These are phyloP conservation scores for Chrysanthemum lavandulifolium DNA, from an alignment of 129 eudicot species.

Conservation along the genomic window DNA sequence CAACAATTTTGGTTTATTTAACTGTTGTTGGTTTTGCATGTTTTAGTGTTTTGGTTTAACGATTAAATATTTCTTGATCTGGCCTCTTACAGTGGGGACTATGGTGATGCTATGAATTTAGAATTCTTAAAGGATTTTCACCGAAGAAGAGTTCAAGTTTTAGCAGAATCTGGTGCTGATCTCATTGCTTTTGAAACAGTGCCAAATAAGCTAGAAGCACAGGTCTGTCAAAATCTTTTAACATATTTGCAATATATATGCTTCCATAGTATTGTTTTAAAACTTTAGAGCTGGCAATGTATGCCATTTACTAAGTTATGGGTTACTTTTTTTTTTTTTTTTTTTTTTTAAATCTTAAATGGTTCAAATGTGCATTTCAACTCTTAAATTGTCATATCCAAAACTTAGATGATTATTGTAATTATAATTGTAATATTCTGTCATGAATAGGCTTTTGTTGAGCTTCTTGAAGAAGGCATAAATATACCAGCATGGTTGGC, in stretches of 20 bases:
- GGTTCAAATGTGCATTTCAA: no score
- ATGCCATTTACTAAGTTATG: no score
- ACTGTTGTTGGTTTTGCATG: constrained; percentile 15
- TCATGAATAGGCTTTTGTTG: constrained; percentile 62
- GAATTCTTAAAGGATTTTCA: constrained; percentile 66
- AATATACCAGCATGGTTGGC: constrained; percentile 83
- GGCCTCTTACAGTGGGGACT: constrained; percentile 49
- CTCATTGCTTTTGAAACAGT: constrained; percentile 79
- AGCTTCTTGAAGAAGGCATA: constrained; percentile 78
- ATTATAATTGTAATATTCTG: not conserved
- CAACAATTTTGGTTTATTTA: not conserved
- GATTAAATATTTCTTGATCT: not conserved
- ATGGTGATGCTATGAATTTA: constrained; percentile 49
- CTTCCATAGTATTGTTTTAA: no score
- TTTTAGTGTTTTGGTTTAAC: constrained; percentile 5
- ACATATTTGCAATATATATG: no score
- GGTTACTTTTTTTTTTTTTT: no score
- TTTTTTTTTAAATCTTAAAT: no score
- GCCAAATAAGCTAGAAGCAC: constrained; percentile 81
- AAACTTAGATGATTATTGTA: no score
- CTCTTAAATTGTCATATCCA: no score
- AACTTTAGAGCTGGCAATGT: no score
- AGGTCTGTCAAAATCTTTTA: constrained; percentile 33
- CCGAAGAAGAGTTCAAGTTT: constrained; percentile 74
- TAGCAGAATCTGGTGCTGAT: constrained; percentile 80